Base-by-base conservation (phyloP, 805 yeast species). In the Spathaspora passalidarum region DNA sequence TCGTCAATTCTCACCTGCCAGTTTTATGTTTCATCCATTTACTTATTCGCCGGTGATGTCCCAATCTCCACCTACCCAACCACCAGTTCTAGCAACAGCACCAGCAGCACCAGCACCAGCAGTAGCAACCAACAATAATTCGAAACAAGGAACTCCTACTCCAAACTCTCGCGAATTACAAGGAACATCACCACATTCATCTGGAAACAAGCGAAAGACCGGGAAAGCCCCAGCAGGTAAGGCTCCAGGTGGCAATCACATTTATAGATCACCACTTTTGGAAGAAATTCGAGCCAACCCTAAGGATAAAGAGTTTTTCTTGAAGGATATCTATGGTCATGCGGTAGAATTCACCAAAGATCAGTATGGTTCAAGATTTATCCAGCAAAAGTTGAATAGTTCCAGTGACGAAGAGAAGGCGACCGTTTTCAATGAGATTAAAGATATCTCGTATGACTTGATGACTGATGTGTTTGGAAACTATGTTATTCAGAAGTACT, bases 401-500 rank as follows among this genome's bases (percentile, higher is more conserved):
- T 83, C 95, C 0, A 56, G 64, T 8, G 84, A 79, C 18, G 92
- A 88, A 56, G 82, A 76, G 44, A 86, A 84, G 56, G 95, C 86
- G 56, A 81, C 79, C 14, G 80, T 94, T 16, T 91, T 92, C 69
- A 83, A 83, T 51, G 97, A 91, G 65, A 82, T 94, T 32, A 72
- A 90, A 56, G 84, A 81, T 19, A 79, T 81, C 50, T 78, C 91
- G 3, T 73, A 84, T 46, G 90, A 85, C 45, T 72, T 94, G 50
- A 87, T 91, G 85, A 89, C 95, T 14, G 99, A 94, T 70, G 99
- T 94, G 7, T 94, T 94, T 67, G 99, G 99, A 47, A 94, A 94
- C 65, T 94, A 94, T 61, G 97, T 94, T 21, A 88, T 94, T 46
- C 99, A 94, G 66, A 91, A 92, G 65, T 88, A 82, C 59, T 88